These are phyloP conservation scores for Picocystis sp. DNA, from an alignment of 163 green algal species.

Conservation along the genomic window DNA sequence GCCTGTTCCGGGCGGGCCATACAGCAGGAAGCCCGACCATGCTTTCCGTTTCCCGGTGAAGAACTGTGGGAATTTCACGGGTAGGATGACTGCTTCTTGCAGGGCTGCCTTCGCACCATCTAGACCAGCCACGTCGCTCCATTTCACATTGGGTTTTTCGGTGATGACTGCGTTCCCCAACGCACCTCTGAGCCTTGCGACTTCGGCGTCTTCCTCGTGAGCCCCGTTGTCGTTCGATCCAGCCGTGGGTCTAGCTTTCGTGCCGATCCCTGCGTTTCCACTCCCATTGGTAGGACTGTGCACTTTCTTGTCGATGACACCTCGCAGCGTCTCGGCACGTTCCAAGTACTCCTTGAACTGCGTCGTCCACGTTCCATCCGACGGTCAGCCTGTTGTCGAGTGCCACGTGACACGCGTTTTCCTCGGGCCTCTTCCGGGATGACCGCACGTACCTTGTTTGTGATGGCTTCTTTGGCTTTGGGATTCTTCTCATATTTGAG, in stretches of 20 bases:
- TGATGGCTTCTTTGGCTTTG: conserved; percentile 48
- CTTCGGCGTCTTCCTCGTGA: conserved; percentile 44
- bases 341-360: conserved; percentile 83
- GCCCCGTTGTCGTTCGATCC: conserved; percentile 15
- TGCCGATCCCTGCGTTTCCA: conserved; percentile 13
- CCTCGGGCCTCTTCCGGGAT: too few relatives aligned
- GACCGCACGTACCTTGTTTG: conserved; percentile 36
- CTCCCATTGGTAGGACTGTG: conserved; percentile 11
- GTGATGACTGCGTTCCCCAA: conserved; percentile 70
- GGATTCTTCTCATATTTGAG: conserved; percentile 98
- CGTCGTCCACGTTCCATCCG: background rate
- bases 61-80: conserved; percentile 92
- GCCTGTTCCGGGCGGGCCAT: conserved; percentile 88
- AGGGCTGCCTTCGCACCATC: conserved; percentile 90
- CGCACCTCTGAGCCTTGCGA: conserved; percentile 53
- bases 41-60: conserved; percentile 90
- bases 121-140: conserved; percentile 94
- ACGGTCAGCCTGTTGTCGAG: too few relatives aligned
- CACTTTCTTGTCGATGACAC: conserved; percentile 27
- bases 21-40: conserved; percentile 94
- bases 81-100: conserved; percentile 95
- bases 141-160: conserved; percentile 95
- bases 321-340: conserved; percentile 79
- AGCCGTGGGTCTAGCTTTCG: conserved; percentile 21
- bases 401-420: too few relatives aligned